Conservation (phyloP, 305 asterid genomes). For the Solanum chacoense region DNA sequence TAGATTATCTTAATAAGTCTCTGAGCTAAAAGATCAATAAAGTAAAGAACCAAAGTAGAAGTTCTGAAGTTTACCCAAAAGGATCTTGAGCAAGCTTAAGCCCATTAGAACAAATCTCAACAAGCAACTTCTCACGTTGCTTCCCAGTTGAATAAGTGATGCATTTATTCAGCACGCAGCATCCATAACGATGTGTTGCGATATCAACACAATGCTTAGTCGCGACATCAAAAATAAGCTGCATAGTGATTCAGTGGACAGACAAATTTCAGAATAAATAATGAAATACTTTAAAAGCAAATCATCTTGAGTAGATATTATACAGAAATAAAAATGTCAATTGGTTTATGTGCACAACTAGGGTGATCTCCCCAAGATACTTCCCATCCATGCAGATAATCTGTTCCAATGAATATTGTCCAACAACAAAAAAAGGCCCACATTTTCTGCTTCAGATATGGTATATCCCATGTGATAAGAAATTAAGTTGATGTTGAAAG, state of each 20-base stretch:
- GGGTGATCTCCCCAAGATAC: not conserved
- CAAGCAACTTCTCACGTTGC: constrained; percentile 17
- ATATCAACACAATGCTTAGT: constrained; percentile 19
- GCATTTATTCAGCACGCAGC: constrained; percentile 32
- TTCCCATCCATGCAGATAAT: not conserved
- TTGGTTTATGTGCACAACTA: not conserved
- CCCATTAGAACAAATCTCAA: constrained; percentile 15
- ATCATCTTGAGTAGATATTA: not conserved
- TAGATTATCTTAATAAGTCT: not conserved
- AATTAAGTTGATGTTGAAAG: not conserved
- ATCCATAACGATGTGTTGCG: constrained; percentile 33
- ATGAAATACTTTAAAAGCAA: not conserved
- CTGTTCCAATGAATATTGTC: not conserved
- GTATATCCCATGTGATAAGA: not conserved
- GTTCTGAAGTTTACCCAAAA: constrained; percentile 21
- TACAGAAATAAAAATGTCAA: not conserved
- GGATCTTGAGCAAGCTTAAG: constrained; percentile 35
- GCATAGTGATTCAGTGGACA: constrained; percentile 4
- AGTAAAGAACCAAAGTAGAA: not conserved
- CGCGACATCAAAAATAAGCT: constrained; percentile 32
- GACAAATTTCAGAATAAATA: not conserved
- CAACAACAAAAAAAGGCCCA: not conserved
- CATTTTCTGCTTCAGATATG: not conserved
- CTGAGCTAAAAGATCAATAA: not conserved
- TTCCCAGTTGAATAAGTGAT: constrained; percentile 25